Conservation (phyloP, 164 flowering plant species). For the Vitis cinerea region DNA sequence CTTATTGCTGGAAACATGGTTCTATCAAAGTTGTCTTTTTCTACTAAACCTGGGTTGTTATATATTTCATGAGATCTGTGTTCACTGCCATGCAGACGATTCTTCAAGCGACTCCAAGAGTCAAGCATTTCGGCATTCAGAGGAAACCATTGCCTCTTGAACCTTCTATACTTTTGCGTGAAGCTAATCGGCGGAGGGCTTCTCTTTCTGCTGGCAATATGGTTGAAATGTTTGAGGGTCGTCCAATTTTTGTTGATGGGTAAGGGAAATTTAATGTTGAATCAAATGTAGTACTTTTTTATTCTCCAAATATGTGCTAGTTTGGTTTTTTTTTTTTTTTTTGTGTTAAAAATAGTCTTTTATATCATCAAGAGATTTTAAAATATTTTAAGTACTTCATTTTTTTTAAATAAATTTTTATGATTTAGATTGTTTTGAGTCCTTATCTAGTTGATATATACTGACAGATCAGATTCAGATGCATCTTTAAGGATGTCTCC, state of each 20-base stretch:
- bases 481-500: conserved; percentile 41
- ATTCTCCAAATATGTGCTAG: neutral
- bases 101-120: conserved; percentile 67
- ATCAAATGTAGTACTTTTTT: conserved; percentile 1
- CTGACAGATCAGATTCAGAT: conserved; percentile 75
- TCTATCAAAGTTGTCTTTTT: neutral
- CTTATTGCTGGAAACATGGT: neutral
- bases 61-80: neutral
- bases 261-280: conserved; percentile 29
- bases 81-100: conserved; percentile 49
- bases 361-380: too few species aligned
- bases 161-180: conserved; percentile 86
- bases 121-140: conserved; percentile 84
- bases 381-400: too few species aligned
- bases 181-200: conserved; percentile 96
- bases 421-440: conserved; percentile 1
- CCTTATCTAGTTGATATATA: conserved; percentile 20
- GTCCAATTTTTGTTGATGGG: conserved; percentile 57
- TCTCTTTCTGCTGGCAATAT: conserved; percentile 93
- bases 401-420: neutral
- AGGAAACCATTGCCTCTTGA: conserved; percentile 92
- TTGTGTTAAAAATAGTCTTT: too few species aligned
- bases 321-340: neutral
- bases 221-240: conserved; percentile 72
- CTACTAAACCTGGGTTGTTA: neutral